phyloP scores from a whole-genome alignment of 257 asterid genomes.

The Scutellaria galericulata region DNA sequence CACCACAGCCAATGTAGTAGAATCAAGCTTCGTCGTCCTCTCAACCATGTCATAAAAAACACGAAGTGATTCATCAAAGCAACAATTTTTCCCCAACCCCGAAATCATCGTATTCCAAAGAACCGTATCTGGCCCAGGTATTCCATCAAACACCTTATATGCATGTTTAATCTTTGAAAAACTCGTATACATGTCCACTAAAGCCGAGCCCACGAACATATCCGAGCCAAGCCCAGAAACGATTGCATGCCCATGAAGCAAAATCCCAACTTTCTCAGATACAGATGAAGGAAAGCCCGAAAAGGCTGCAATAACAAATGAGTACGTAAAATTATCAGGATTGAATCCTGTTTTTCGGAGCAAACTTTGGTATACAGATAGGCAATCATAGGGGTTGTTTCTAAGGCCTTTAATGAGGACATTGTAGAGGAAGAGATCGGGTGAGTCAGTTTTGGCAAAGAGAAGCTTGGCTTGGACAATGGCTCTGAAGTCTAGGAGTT shows the following conservation, averaged over 20 bases:
- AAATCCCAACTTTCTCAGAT: conserved; percentile 49
- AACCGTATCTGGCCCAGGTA: conserved; percentile 70
- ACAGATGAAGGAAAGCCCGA: conserved; percentile 49
- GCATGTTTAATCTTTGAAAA: conserved; percentile 56
- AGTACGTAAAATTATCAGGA: conserved; percentile 79
- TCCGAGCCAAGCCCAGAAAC: conserved; percentile 68
- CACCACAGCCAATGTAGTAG: conserved; percentile 75
- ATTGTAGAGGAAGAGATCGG: conserved; percentile 84
- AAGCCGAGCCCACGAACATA: conserved; percentile 84
- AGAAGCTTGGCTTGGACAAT: conserved; percentile 62
- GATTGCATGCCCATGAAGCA: conserved; percentile 78
- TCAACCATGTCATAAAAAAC: conserved; percentile 53
- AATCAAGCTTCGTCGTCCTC: conserved; percentile 52
- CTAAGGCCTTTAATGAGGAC: conserved; percentile 74
- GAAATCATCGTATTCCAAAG: conserved; percentile 84
- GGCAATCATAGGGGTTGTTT: conserved; percentile 54
- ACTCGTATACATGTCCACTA: conserved; percentile 58
- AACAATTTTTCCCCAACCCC: conserved; percentile 75
- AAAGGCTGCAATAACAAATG: conserved; percentile 63
- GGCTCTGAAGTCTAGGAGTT: conserved; percentile 61
- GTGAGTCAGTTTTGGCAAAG: conserved; percentile 48
- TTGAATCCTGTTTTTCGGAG: conserved; percentile 47
- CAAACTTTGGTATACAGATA: conserved; percentile 51
- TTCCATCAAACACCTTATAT: conserved; percentile 75
- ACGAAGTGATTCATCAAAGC: conserved; percentile 50